Conservation (phyloP, 2,329 filamentous ascomycete genomes). For the Fusarium staphyleae region DNA sequence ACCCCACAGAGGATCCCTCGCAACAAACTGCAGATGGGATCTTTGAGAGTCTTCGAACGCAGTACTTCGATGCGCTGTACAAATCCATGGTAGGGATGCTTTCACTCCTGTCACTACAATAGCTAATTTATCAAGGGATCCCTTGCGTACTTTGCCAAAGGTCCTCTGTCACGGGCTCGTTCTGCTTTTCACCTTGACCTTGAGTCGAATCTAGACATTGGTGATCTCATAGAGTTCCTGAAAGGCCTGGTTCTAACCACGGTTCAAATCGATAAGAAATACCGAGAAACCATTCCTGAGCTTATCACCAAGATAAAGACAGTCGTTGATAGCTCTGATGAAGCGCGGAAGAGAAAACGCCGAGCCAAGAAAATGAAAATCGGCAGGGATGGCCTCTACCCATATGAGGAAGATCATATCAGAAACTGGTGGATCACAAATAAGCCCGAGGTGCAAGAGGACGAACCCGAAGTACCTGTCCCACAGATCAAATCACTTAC, state of each 20-base stretch:
- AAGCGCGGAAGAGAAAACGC: conserved; percentile 54
- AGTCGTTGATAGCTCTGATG: conserved; percentile 63
- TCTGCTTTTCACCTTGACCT: conserved; percentile 72
- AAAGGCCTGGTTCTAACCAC: conserved; percentile 71
- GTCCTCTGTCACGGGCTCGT: conserved; percentile 76
- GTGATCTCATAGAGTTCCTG: conserved; percentile 72
- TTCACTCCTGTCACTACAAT: neutral
- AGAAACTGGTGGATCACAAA: conserved; percentile 73
- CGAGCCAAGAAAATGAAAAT: conserved; percentile 71
- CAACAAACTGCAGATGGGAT: conserved; percentile 59
- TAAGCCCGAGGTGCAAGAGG: conserved; percentile 58
- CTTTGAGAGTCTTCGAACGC: conserved; percentile 63
- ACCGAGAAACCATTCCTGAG: conserved; percentile 71
- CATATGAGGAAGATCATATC: conserved; percentile 69
- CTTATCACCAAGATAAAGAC: conserved; percentile 66
- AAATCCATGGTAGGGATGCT: conserved; percentile 62
- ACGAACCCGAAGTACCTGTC: conserved; percentile 56
- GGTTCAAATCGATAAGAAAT: conserved; percentile 78
- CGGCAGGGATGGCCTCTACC: conserved; percentile 73
- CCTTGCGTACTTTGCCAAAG: conserved; percentile 84
- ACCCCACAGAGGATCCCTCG: conserved; percentile 11
- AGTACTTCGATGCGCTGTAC: conserved; percentile 68
- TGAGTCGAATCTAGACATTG: conserved; percentile 65
- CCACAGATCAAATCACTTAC: conserved; percentile 67
- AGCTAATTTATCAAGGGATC: conserved; percentile 62